These are phyloP conservation scores for Trichopus zeylanicus DNA, from an alignment of 116 monocot species.

Conservation along the genomic window DNA sequence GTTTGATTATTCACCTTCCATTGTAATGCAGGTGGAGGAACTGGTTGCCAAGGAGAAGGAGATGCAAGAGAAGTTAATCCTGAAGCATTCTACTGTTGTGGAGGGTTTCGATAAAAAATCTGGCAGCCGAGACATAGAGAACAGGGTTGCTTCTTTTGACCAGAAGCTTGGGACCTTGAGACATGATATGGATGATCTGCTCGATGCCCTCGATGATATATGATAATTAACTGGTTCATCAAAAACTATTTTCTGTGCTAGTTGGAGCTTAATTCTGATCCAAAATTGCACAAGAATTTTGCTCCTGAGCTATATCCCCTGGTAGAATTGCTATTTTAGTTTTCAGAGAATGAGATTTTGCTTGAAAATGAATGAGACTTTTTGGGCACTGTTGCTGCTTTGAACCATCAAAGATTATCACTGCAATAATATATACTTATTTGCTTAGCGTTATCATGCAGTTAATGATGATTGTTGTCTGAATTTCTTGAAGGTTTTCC, in stretches of 20 bases:
- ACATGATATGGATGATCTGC: slow-evolving; percentile 72
- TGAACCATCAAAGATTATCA: too few relatives aligned
- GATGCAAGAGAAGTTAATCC: slow-evolving; percentile 75
- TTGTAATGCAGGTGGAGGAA: slow-evolving; percentile 63
- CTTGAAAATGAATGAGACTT: too few relatives aligned
- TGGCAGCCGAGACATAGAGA: slow-evolving; percentile 67
- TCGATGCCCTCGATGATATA: slow-evolving; percentile 72
- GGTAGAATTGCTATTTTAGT: too few relatives aligned
- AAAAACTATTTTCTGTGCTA: neutral
- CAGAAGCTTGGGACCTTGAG: slow-evolving; percentile 65
- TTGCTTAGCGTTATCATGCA: too few relatives aligned
- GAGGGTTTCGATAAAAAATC: slow-evolving; percentile 88
- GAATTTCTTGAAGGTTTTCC: too few relatives aligned
- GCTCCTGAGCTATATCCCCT: too few relatives aligned
- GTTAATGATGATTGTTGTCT: too few relatives aligned
- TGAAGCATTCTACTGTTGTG: slow-evolving; percentile 67
- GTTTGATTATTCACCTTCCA: neutral
- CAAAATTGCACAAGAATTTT: too few relatives aligned
- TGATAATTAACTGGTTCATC: slow-evolving; percentile 12
- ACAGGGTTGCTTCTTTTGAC: slow-evolving; percentile 53
- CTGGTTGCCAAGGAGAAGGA: slow-evolving; percentile 83
- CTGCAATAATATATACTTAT: too few relatives aligned
- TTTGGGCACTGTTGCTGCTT: too few relatives aligned
- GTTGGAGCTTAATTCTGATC: too few relatives aligned
- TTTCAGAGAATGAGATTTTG: too few relatives aligned